Base-by-base conservation (phyloP, 805 yeast genomes). In the Torulaspora gathmanii region DNA sequence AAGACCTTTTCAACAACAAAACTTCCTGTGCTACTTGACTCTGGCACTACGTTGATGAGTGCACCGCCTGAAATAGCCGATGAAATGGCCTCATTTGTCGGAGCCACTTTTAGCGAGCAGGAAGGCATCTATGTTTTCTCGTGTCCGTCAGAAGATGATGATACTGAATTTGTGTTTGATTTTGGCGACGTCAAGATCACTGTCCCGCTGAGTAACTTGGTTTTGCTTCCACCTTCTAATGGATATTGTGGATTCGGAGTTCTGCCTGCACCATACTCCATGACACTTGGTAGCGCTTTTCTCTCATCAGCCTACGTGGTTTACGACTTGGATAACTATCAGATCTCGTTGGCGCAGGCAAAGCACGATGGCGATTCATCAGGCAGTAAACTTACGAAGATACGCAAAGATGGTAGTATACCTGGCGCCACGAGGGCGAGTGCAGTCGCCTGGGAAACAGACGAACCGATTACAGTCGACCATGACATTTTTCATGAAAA, bases 181-280 rank as follows among this genome's bases (percentile, higher is more conserved):
- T 80, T 84, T 64, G 78, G 79, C 47, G 89, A 87, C 5, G 60
- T 71, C n/a, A 56, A 61, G 8, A 77, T 83, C 46, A 58, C 68
- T 12, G 78, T 76, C 6, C 83, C 86, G 5, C 31, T 48, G 15
- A 40, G 40, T 4, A 40, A 38, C 17, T 33, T 48, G 5, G 28
- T 48, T 20, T 50, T 69, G 16, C 51, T 65, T 29, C 50, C 58
- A 10, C 51, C 63, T 4, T 54, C 54, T 16, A 25, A 42, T 8
- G 52, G 57, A 3, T 57, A 63, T 19, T 78, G 82, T 64, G 76
- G 71, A 1, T 57, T 77, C 33, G 79, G 74, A 1, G 51, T 75
- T 1, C 50, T 66, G 30, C 49, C 51, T 10, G 49, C 57, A 16
- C 67, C 63, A 43, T 67, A 66, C 22, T 46, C 64, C 2, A 61